Evolutionary conservation across 2,329 filamentous ascomycete species (phyloP).

Genomic region (Colletotrichum nymphaeae): DNA sequence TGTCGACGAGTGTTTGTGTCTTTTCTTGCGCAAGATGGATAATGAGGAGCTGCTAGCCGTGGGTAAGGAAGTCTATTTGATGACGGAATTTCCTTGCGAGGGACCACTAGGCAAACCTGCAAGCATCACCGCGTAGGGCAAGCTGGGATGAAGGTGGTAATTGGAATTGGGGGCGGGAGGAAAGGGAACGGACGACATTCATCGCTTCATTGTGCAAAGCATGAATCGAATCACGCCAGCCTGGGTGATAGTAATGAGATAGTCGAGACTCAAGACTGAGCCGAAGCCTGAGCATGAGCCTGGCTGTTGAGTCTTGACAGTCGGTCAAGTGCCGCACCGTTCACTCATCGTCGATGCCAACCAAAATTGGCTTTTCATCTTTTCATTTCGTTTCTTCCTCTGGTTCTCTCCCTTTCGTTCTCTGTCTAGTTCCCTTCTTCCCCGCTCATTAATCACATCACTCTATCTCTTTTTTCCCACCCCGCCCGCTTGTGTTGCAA

Average conservation of each 20-base stretch:
- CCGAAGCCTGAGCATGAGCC: neutral
- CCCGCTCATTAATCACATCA: neutral
- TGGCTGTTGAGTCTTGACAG: neutral
- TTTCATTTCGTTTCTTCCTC: neutral
- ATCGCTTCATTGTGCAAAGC: neutral
- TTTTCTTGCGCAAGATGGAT: neutral
- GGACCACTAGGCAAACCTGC: neutral
- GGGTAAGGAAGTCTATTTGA: constrained; percentile 21
- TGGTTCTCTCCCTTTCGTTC: neutral
- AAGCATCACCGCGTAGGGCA: constrained; percentile 7
- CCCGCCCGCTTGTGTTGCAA: neutral
- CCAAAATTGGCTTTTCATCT: neutral
- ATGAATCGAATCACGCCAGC: neutral
- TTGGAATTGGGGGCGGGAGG: constrained; percentile 6
- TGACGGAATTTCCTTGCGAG: constrained; percentile 23
- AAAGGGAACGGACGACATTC: neutral
- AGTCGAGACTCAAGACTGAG: neutral
- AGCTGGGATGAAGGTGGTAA: neutral
- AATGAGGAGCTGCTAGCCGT: neutral
- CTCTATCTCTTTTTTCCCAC: neutral
- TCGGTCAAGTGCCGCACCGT: neutral
- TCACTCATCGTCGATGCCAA: neutral
- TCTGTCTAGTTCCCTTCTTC: neutral
- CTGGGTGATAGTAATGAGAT: neutral
- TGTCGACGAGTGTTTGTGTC: neutral